Evolutionary conservation across 1,284 basidiomycete species (phyloP).

Genomic region (Ganoderma resinaceum): DNA sequence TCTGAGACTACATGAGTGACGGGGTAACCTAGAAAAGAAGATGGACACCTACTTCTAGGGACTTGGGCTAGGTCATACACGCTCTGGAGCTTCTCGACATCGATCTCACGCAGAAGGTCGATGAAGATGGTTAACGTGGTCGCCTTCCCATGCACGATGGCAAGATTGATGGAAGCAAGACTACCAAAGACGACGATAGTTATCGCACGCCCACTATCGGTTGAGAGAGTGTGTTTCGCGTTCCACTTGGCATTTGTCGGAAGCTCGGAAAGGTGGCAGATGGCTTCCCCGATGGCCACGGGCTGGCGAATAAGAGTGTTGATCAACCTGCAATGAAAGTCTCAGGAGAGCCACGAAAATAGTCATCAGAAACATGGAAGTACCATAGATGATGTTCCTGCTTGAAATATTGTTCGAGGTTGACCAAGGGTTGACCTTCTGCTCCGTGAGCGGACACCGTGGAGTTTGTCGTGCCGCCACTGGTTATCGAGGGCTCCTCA

Average conservation of each 20-base stretch:
- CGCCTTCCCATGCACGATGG: neutral
- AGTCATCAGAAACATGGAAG: neutral
- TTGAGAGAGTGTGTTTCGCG: neutral
- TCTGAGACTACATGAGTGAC: neutral
- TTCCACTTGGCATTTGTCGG: neutral
- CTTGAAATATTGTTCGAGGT: neutral
- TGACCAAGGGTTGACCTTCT: neutral
- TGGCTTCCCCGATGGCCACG: neutral
- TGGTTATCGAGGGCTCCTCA: neutral
- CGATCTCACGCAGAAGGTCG: neutral
- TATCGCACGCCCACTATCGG: neutral
- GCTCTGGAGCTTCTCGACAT: neutral
- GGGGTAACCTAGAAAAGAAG: neutral
- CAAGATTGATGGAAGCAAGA: neutral
- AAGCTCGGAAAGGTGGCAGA: neutral
- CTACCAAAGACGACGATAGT: neutral
- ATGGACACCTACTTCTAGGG: neutral
- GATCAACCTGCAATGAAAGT: neutral
- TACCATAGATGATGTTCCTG: neutral
- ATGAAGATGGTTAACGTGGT: neutral
- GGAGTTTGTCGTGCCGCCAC: no score
- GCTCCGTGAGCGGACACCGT: neutral
- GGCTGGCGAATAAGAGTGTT: neutral
- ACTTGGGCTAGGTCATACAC: neutral
- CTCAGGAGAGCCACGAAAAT: neutral